Evolutionary conservation across 805 yeast genomes (phyloP), one percentile per base, ranked within the genome.

Genomic region (Starmerella apis): DNA sequence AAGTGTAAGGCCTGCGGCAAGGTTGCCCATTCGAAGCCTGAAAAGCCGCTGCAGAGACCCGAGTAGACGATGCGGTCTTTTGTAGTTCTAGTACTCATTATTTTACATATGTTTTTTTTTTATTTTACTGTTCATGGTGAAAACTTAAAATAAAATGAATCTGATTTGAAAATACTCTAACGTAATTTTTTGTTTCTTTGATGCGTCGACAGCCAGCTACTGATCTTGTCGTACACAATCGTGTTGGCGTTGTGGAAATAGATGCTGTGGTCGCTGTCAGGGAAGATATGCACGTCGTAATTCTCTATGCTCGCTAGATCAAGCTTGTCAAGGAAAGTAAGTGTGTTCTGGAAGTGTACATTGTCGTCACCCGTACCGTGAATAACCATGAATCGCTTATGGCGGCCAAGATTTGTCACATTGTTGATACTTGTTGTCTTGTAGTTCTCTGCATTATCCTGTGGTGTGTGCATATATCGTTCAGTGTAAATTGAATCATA

Each of bases 321-420:
- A 49, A 90, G 71, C 57, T 75, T 68, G 67, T 92, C 97, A 42
- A 92, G 62, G 33, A 92, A 69, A 63, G 80, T 79, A 52, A 86
- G 71, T 39, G 90, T 77, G 68, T 92, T 86, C 64, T 92, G 98
- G 67, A 88, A 78, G 67, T 92, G 97, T 42, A 92, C 98, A 60
- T 92, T 92, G 66, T 92, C 98, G 67, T 92, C 98, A 4, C 96
- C 95, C 0, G 96, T 81, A 1, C 98, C 98, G 63, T 90, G 98
- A 86, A 90, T 86, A 32, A 92, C 63, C 53, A 92, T 66, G 61
- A 92, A 86, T 60, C 97, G 72, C 43, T 73, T 73, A 9, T 73
- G 75, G 42, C 70, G 61, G 14, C 72, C 78, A 56, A 92, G 74
- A 10, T 72, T 73, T 1, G 75, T 72, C 22, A 75, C 76, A 46